Percentiles rank a stretch among this genome's conserved stretches.
Conservation (phyloP, 345 rosid genomes). For the Sisymbrium irio region DNA sequence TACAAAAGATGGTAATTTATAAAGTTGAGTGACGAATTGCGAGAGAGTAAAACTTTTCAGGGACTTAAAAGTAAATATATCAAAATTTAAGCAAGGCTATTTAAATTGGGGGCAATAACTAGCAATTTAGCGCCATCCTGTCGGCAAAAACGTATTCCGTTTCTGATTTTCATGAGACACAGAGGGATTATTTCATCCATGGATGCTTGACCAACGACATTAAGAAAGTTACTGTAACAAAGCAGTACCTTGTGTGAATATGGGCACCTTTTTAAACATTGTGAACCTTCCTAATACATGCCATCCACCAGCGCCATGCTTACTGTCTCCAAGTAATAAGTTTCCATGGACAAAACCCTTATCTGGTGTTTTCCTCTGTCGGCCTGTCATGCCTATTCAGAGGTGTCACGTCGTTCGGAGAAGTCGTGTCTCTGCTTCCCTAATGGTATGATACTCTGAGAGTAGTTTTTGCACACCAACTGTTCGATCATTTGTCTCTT, state of each 20-base stretch:
- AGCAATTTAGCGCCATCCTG: conserved; percentile 4
- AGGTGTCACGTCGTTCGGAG: conserved; percentile 17
- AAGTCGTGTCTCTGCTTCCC: conserved; percentile 36
- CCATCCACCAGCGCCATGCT: conserved; percentile 32
- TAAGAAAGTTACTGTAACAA: neutral
- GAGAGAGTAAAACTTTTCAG: neutral
- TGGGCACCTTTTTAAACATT: conserved; percentile 40
- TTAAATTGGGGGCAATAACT: neutral
- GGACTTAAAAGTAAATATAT: neutral
- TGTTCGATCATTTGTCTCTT: conserved; percentile 53
- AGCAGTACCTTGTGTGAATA: neutral
- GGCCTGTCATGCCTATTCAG: conserved; percentile 13
- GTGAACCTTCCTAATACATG: conserved; percentile 30
- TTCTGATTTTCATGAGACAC: neutral
- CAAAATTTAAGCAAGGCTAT: neutral
- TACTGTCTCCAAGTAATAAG: conserved; percentile 27
- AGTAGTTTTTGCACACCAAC: conserved; percentile 28
- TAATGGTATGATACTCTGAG: conserved; percentile 39
- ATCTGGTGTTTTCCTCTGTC: conserved; percentile 30
- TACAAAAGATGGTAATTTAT: neutral
- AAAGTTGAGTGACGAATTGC: conserved; percentile 10
- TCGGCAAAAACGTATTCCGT: neutral
- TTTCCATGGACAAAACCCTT: conserved; percentile 29
- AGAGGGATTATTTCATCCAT: conserved; percentile 12
- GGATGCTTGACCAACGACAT: conserved; percentile 8